Evolutionary conservation across 768 basidiomycete genomes (phyloP).

Genomic region (Podaxis pistillaris): DNA sequence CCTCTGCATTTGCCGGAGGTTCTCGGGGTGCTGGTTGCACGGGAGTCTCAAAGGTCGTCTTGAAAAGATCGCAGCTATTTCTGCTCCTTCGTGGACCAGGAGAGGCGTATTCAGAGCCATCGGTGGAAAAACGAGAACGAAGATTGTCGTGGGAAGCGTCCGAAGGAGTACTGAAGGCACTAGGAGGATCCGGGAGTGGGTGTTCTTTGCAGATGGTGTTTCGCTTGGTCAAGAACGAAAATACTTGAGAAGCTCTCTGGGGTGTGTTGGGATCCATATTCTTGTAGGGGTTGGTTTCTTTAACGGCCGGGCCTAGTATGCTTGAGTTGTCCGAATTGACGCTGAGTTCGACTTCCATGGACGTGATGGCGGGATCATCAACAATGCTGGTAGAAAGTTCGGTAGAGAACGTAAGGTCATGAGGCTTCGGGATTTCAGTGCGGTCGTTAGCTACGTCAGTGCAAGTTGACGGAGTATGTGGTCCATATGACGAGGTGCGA

Average conservation of each 20-base stretch:
- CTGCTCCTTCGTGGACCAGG: background rate
- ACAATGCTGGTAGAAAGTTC: slow-evolving; percentile 41
- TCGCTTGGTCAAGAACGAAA: slow-evolving; percentile 63
- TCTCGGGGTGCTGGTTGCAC: background rate
- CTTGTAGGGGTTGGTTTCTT: slow-evolving; percentile 16
- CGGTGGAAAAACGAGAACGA: slow-evolving; percentile 21
- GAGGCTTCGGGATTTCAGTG: slow-evolving; percentile 17
- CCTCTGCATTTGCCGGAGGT: slow-evolving; percentile 7
- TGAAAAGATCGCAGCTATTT: background rate
- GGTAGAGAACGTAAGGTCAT: slow-evolving; percentile 41
- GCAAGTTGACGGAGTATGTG: slow-evolving; percentile 41
- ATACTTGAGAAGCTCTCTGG: slow-evolving; percentile 72
- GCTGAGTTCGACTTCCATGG: slow-evolving; percentile 75
- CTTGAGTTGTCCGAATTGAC: slow-evolving; percentile 40
- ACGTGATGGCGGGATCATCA: slow-evolving; percentile 59
- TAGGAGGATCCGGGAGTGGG: slow-evolving; percentile 37
- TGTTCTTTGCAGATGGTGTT: slow-evolving; percentile 35
- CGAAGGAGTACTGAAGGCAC: slow-evolving; percentile 41
- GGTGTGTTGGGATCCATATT: slow-evolving; percentile 47
- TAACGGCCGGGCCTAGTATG: slow-evolving; percentile 16
- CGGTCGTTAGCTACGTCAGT: slow-evolving; percentile 29
- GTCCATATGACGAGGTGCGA: slow-evolving; percentile 40
- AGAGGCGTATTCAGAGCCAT: background rate
- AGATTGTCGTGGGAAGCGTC: slow-evolving; percentile 16
- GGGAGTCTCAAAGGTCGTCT: background rate